Percentiles rank a stretch among this genome's conserved stretches.
Evolutionary conservation across 345 rosid species (phyloP).

Genomic region (Draba incana): DNA sequence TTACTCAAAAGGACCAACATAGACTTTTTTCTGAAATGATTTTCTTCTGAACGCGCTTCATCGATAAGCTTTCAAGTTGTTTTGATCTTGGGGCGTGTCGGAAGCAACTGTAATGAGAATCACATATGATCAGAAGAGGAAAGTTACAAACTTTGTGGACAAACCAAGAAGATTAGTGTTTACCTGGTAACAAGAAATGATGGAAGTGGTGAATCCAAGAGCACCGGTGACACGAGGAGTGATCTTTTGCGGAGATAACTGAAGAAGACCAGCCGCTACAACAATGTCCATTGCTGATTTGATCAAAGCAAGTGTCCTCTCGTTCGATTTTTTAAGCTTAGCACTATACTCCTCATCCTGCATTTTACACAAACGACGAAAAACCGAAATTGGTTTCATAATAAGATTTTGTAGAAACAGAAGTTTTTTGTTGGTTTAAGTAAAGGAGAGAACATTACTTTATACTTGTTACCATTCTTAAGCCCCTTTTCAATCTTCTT

Average conservation of each 20-base stretch:
- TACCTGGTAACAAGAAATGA: slow-evolving; percentile 90
- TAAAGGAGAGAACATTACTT: slow-evolving; percentile 47
- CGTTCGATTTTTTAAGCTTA: slow-evolving; percentile 75
- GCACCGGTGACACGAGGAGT: slow-evolving; percentile 97
- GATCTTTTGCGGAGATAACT: slow-evolving; percentile 82
- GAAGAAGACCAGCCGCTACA: slow-evolving; percentile 92
- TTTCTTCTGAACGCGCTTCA: slow-evolving; percentile 4
- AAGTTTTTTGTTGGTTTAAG: neutral
- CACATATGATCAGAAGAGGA: slow-evolving; percentile 17
- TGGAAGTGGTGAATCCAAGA: slow-evolving; percentile 73
- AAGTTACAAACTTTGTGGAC: neutral
- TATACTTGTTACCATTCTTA: slow-evolving; percentile 66
- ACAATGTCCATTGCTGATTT: slow-evolving; percentile 90
- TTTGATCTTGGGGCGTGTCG: slow-evolving; percentile 40
- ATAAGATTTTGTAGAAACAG: neutral
- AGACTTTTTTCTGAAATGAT: slow-evolving; percentile 29
- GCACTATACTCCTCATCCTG: slow-evolving; percentile 81
- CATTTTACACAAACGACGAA: slow-evolving; percentile 7
- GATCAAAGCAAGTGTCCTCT: slow-evolving; percentile 80
- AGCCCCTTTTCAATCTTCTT: slow-evolving; percentile 82
- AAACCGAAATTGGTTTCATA: neutral
- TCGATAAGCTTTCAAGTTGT: slow-evolving; percentile 30
- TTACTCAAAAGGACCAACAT: neutral
- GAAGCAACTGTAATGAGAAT: slow-evolving; percentile 37
- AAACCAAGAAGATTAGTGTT: slow-evolving; percentile 5